Evolutionary conservation across 2,329 filamentous ascomycete species (phyloP).

Genomic region (Stagonosporopsis tanaceti): DNA sequence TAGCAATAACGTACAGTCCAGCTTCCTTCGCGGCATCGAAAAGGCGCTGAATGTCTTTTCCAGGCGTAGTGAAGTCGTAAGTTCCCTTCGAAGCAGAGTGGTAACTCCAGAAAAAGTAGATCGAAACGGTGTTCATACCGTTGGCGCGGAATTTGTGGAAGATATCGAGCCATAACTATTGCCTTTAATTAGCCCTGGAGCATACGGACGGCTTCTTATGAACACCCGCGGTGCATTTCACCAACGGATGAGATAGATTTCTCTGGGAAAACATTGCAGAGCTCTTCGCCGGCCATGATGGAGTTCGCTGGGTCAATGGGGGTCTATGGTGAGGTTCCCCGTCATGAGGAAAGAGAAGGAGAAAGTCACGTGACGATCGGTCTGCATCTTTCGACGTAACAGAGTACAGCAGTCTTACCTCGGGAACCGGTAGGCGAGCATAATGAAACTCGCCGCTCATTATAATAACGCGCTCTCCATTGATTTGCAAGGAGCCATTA

Average conservation of each 20-base stretch:
- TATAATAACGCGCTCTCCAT: constrained; percentile 59
- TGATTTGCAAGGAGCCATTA: constrained; percentile 59
- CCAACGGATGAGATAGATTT: too few species aligned
- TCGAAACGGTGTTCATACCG: constrained; percentile 61
- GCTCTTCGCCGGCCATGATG: too few species aligned
- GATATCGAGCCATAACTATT: constrained; percentile 59
- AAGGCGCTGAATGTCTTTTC: constrained; percentile 60
- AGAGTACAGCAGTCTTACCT: constrained; percentile 26
- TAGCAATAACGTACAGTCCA: constrained; percentile 60
- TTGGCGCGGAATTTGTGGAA: constrained; percentile 64
- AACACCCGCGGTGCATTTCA: too few species aligned
- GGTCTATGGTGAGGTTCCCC: too few species aligned
- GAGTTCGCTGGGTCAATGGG: too few species aligned
- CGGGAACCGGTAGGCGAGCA: constrained; percentile 61
- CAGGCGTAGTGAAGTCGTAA: constrained; percentile 61
- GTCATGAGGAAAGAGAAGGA: too few species aligned
- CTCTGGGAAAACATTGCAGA: too few species aligned
- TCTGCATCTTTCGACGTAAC: not conserved
- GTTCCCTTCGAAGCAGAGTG: constrained; percentile 55
- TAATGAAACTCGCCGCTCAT: constrained; percentile 64
- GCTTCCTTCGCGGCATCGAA: constrained; percentile 62
- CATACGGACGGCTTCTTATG: too few species aligned
- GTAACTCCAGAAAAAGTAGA: constrained; percentile 63
- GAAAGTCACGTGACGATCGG: too few species aligned
- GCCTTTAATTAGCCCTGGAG: not conserved